Base-by-base conservation (phyloP, 75 land plant species). In the Chamaecyparis obtusa region DNA sequence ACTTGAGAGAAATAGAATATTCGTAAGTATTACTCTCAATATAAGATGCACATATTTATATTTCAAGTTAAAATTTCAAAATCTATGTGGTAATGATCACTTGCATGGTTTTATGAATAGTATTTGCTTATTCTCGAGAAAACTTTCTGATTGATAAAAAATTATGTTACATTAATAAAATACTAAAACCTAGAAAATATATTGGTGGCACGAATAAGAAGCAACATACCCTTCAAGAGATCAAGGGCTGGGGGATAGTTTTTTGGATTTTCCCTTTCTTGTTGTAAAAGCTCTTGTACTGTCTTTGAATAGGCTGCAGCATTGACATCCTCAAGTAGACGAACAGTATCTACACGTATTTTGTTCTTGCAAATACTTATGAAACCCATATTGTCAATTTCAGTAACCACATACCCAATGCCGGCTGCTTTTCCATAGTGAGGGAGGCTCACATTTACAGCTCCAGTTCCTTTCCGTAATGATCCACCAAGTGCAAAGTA, bases 211-310 rank as follows among this genome's bases (percentile, higher is more conserved):
- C 10, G 36, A 24, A 19, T 82, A 37, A 83, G 7, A 41, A 86
- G 76, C 0, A 21, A 35, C 60, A 84, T 90, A 98, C 99, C 99
- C 93, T 94, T 95, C 16, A 90, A 14, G 69, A 96, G 96, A 90
- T 97, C 99, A 79, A 98, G 87, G 30, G 94, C 92, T 83, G 99
- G 95, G 86, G 96, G 99, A 77, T 94, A 92, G 80, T 93, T 90
- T 32, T 87, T 93, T 78, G 93, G 94, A 87, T 91, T 84, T 48
- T 94, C 87, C 86, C 92, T 95, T 78, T 84, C 83, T 44, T 89
- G 87, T 13, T 87, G 86, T 79, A 93, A 84, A 27, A 98, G 89
- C 90, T 93, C 92, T 85, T 97, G 99, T 48, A 98, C 95, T 71
- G 95, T 92, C 79, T 90, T 91, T 51, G 99, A 91, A 86, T 93